Percentiles rank a stretch among this genome's conserved stretches.
These are phyloP conservation scores for Penicillium desertorum DNA, from an alignment of 495 filamentous ascomycete genomes.

Conservation along the genomic window DNA sequence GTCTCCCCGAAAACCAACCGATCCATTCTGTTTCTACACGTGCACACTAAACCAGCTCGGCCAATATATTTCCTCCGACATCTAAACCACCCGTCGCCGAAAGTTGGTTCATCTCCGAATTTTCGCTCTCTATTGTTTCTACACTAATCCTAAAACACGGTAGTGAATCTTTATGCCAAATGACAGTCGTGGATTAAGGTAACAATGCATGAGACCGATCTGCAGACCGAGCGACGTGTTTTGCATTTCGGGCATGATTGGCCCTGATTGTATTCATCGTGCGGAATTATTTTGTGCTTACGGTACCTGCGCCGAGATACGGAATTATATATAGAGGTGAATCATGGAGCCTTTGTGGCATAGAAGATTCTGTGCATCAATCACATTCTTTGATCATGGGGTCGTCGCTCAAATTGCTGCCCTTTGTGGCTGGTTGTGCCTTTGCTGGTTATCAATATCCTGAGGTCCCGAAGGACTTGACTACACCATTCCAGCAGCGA, in stretches of 20 bases:
- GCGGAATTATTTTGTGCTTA: background rate
- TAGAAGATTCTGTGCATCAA: background rate
- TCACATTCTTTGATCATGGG: constrained; percentile 16
- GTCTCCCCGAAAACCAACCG: background rate
- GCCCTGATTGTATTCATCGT: background rate
- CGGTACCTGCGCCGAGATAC: background rate
- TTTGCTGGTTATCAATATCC: constrained; percentile 51
- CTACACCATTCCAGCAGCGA: constrained; percentile 58
- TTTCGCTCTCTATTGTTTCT: background rate
- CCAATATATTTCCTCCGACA: background rate
- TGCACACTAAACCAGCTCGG: constrained; percentile 1
- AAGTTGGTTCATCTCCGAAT: constrained; percentile 3
- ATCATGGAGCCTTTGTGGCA: background rate
- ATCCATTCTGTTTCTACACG: background rate
- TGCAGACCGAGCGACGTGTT: background rate
- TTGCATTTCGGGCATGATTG: background rate
- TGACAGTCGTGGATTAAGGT: background rate
- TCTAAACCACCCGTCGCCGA: background rate
- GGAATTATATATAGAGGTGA: constrained; percentile 5
- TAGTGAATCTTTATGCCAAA: background rate
- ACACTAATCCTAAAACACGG: background rate
- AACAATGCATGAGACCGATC: background rate
- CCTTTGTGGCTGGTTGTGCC: constrained; percentile 41
- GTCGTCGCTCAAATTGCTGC: constrained; percentile 28
- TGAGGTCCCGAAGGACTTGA: constrained; percentile 51